Conservation (phyloP, 1,284 basidiomycete species). For the Spongispora temasekensis region DNA sequence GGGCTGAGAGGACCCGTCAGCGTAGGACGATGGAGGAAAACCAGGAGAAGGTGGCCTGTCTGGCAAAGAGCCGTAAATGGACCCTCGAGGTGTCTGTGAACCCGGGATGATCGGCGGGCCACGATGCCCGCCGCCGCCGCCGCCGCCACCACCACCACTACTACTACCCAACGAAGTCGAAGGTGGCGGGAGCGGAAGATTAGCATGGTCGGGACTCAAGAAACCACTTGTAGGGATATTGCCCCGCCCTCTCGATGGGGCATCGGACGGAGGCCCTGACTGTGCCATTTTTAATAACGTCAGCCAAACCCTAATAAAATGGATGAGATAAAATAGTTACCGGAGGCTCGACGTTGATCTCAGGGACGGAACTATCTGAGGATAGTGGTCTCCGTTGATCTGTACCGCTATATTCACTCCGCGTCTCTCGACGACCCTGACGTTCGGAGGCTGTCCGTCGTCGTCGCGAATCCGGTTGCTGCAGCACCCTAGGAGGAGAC, state of each 20-base stretch:
- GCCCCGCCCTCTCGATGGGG: slow-evolving; percentile 32
- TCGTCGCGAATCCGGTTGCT: slow-evolving; percentile 18
- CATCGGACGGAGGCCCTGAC: slow-evolving; percentile 37
- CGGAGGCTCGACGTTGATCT: slow-evolving; percentile 35
- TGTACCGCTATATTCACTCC: slow-evolving; percentile 14
- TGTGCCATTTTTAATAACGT: slow-evolving; percentile 17
- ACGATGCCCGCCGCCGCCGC: slow-evolving; percentile 1
- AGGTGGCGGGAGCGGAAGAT: slow-evolving; percentile 29
- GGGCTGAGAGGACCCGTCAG: slow-evolving; percentile 8
- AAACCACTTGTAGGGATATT: slow-evolving; percentile 13
- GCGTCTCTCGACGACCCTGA: slow-evolving; percentile 29
- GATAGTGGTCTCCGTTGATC: slow-evolving; percentile 30
- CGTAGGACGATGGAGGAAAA: slow-evolving; percentile 11
- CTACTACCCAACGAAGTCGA: slow-evolving; percentile 5
- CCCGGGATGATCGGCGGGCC: slow-evolving; percentile 19
- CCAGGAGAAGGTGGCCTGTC: slow-evolving; percentile 15
- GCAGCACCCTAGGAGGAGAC: slow-evolving; percentile 26
- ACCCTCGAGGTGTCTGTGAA: slow-evolving; percentile 13
- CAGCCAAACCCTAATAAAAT: slow-evolving; percentile 12
- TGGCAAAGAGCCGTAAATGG: slow-evolving; percentile 12
- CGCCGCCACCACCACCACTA: no score
- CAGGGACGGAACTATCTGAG: slow-evolving; percentile 37
- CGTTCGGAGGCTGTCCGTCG: slow-evolving; percentile 28
- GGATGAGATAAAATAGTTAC: slow-evolving; percentile 18
- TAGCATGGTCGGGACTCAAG: slow-evolving; percentile 35